These are phyloP conservation scores for Scutellospora calospora DNA, from an alignment of 371 early-diverging fungal species.

Conservation along the genomic window DNA sequence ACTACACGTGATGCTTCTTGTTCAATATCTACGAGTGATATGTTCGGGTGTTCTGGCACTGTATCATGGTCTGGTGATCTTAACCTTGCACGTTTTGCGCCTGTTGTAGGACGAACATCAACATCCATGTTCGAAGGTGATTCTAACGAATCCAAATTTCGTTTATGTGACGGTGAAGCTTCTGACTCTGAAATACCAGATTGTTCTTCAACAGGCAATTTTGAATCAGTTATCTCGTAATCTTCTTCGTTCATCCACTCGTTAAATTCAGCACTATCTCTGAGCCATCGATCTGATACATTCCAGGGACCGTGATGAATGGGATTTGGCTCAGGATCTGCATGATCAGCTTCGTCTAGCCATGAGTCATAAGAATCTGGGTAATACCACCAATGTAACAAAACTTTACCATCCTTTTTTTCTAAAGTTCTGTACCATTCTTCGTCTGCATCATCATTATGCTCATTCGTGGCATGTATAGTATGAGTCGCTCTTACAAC, in stretches of 20 bases:
- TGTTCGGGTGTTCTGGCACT: slow-evolving; percentile 17
- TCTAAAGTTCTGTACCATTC: slow-evolving; percentile 82
- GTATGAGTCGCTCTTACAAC: slow-evolving; percentile 71
- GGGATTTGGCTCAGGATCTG: slow-evolving; percentile 73
- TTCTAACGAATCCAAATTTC: slow-evolving; percentile 45
- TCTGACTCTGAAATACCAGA: slow-evolving; percentile 46
- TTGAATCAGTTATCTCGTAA: slow-evolving; percentile 58
- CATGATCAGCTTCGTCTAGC: slow-evolving; percentile 72
- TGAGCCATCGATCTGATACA: slow-evolving; percentile 77
- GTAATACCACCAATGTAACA: slow-evolving; percentile 86
- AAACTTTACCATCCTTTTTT: slow-evolving; percentile 68
- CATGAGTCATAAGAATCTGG: slow-evolving; percentile 88
- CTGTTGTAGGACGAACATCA: slow-evolving; percentile 6
- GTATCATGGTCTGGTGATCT: slow-evolving; percentile 38
- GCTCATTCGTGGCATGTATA: slow-evolving; percentile 56
- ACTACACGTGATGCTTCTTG: slow-evolving; percentile 40
- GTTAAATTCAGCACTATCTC: slow-evolving; percentile 74
- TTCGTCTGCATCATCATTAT: slow-evolving; percentile 60
- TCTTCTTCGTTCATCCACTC: slow-evolving; percentile 88
- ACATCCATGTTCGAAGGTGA: slow-evolving; percentile 28
- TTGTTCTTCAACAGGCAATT: slow-evolving; percentile 47
- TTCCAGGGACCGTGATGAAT: slow-evolving; percentile 74
- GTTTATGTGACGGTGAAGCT: slow-evolving; percentile 39
- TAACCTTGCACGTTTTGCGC: slow-evolving; percentile 26
- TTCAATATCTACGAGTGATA: slow-evolving; percentile 42